Conservation (phyloP, 106 monocot genomes). For the Dioscorea dumetorum region DNA sequence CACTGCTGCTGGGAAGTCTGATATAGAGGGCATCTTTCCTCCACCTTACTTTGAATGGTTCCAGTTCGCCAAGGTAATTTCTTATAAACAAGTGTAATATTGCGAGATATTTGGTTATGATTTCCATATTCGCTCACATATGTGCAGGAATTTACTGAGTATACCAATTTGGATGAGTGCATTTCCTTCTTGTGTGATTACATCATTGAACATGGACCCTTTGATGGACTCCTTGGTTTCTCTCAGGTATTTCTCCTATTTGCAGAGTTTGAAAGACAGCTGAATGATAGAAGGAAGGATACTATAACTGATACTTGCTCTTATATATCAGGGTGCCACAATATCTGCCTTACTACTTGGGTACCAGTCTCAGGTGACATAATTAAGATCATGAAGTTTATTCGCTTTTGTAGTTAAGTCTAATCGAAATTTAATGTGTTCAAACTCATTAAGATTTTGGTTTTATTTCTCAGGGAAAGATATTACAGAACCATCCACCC, state of each 20-base stretch:
- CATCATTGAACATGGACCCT: conserved; percentile 60
- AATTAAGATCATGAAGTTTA: neutral
- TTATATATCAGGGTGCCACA: conserved; percentile 54
- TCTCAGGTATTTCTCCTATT: conserved; percentile 44
- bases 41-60: conserved; percentile 82
- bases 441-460: too few relatives aligned
- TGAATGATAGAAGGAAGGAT: too few relatives aligned
- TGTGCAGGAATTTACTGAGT: conserved; percentile 56
- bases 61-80: conserved; percentile 48
- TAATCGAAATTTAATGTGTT: too few relatives aligned
- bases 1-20: conserved; percentile 52
- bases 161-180: conserved; percentile 65
- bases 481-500: conserved; percentile 55
- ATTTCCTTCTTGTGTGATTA: conserved; percentile 53
- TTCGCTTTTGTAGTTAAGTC: neutral
- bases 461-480: conserved; percentile 35
- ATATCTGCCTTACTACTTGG: conserved; percentile 56
- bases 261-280: too few relatives aligned
- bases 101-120: neutral
- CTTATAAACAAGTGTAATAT: neutral
- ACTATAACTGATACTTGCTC: neutral
- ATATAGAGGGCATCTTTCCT: conserved; percentile 61
- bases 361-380: conserved; percentile 56
- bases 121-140: neutral
- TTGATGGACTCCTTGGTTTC: conserved; percentile 73